phyloP scores from a whole-genome alignment of 345 rosid species.

The Gossypium mustelinum region DNA sequence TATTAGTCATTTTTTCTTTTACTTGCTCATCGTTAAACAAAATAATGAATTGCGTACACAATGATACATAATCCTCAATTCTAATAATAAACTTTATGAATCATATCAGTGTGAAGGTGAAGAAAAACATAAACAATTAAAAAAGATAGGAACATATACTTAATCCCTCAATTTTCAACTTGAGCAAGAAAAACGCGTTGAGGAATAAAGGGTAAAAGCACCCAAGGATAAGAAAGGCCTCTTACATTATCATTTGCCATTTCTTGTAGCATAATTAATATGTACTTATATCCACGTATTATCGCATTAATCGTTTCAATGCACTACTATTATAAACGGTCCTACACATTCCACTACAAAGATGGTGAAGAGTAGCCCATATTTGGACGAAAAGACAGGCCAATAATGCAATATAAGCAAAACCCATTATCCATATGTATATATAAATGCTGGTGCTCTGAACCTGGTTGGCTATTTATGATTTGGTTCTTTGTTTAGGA shows the following conservation, averaged over 20 bases:
- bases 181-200: not conserved
- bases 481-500: not conserved
- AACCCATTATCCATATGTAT: not conserved
- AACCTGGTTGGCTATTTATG: not conserved
- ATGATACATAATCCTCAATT: not conserved
- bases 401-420: constrained; percentile 12
- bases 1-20: no score
- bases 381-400: constrained; percentile 15
- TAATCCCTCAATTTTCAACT: not conserved
- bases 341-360: constrained; percentile 30
- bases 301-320: not conserved
- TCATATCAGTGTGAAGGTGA: constrained; percentile 2
- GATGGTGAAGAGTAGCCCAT: not conserved
- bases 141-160: not conserved
- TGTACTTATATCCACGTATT: no score
- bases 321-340: not conserved
- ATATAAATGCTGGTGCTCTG: not conserved
- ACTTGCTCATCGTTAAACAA: no score
- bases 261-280: not conserved
- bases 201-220: constrained; percentile 1
- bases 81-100: not conserved
- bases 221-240: not conserved
- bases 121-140: not conserved
- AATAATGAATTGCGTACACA: no score
- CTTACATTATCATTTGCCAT: constrained; percentile 3